A percentile compares a stretch with the other conserved stretches of the same genome.
Evolutionary conservation across 1,284 basidiomycete genomes (phyloP).

Genomic region (Anthracocystis panici-leucophaei): DNA sequence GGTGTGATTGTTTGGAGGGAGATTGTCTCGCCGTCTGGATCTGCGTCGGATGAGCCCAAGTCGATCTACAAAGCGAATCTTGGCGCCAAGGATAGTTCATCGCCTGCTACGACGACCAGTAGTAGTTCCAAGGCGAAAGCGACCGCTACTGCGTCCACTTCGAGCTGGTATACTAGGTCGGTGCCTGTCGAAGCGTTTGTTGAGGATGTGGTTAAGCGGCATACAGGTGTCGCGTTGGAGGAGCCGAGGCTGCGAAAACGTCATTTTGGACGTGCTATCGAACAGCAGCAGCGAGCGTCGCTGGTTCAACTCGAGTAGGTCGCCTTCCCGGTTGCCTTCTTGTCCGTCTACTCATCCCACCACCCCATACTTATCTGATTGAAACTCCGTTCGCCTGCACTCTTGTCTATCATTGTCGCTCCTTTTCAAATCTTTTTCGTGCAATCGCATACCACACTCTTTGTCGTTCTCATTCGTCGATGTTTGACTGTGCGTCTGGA

Average conservation of each 20-base stretch:
- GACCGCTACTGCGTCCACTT: conserved; percentile 8
- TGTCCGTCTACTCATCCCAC: not conserved
- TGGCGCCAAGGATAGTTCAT: conserved; percentile 13
- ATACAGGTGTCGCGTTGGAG: conserved; percentile 20
- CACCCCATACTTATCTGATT: too few relatives aligned
- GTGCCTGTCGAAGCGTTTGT: conserved; percentile 11
- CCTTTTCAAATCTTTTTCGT: not conserved
- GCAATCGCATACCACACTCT: conserved; percentile 6
- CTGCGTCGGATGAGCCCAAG: conserved; percentile 24
- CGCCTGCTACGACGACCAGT: conserved; percentile 10
- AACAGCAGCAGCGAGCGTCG: conserved; percentile 1
- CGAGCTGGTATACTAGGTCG: conserved; percentile 17
- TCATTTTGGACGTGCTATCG: conserved; percentile 27
- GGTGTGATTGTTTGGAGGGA: conserved; percentile 63
- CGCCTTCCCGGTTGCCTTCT: too few relatives aligned
- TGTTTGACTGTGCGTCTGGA: not conserved
- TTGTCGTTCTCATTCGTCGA: conserved; percentile 5
- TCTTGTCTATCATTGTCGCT: conserved; percentile 8
- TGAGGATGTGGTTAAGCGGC: conserved; percentile 14
- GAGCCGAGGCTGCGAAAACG: conserved; percentile 23
- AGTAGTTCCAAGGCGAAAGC: conserved; percentile 18
- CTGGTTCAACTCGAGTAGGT: conserved; percentile 14
- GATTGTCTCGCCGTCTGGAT: conserved; percentile 37
- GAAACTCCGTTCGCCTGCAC: too few relatives aligned
- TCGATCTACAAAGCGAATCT: conserved; percentile 48